Evolutionary conservation across 306 rosid species (phyloP).

Genomic region (Citrullus amarus): DNA sequence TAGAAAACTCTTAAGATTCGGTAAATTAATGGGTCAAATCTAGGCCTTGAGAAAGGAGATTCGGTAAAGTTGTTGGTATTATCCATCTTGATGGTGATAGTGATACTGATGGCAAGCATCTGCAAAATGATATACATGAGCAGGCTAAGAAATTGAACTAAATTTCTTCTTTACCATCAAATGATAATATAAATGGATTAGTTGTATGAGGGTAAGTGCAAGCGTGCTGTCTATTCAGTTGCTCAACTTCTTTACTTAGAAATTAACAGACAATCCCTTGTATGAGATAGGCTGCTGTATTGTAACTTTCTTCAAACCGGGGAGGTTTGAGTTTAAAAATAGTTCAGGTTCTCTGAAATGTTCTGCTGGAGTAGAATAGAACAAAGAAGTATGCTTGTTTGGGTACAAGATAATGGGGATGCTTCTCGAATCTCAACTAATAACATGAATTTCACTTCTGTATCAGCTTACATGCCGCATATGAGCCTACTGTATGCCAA

Average conservation of each 20-base stretch:
- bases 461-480: slow-evolving; percentile 74
- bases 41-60: neutral
- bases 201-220: neutral
- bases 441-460: neutral
- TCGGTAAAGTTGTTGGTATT: neutral
- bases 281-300: neutral
- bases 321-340: neutral
- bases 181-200: neutral
- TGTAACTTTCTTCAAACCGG: neutral
- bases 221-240: neutral
- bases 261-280: neutral
- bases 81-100: neutral
- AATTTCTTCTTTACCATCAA: neutral
- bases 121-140: neutral
- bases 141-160: neutral
- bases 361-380: neutral
- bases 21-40: neutral
- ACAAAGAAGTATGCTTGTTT: neutral
- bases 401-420: neutral
- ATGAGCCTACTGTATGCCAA: slow-evolving; percentile 65
- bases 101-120: neutral
- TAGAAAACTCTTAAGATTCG: neutral
- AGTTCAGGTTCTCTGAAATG: neutral
- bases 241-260: neutral
- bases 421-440: neutral